Evolutionary conservation across 768 basidiomycete genomes (phyloP).

Genomic region (Auricularia auricula-judae): DNA sequence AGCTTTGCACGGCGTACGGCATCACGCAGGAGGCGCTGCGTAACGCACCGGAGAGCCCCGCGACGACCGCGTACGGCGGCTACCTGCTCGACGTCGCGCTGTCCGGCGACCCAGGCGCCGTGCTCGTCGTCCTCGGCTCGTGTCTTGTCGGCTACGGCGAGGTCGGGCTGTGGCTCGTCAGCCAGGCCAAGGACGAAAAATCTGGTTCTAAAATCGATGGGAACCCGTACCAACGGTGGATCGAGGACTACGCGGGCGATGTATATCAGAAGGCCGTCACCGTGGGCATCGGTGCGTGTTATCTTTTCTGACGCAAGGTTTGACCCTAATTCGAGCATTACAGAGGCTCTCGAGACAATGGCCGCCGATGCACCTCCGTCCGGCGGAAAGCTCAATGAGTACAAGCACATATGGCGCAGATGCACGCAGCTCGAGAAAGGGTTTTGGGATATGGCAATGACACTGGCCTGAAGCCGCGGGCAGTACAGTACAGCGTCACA

Average conservation of each 20-base stretch:
- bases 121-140: conserved; percentile 73
- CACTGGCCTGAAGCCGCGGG: conserved; percentile 7
- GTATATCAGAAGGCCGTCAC: conserved; percentile 64
- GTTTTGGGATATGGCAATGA: conserved; percentile 75
- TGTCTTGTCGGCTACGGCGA: conserved; percentile 91
- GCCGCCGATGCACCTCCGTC: conserved; percentile 57
- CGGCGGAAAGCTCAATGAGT: conserved; percentile 43
- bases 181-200: conserved; percentile 32
- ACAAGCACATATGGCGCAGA: conserved; percentile 61
- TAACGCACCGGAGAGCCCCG: conserved; percentile 49
- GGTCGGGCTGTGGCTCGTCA: conserved; percentile 66
- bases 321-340: conserved; percentile 1
- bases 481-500: not conserved
- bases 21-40: conserved; percentile 51
- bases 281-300: conserved; percentile 54
- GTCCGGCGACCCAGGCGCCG: conserved; percentile 56
- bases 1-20: conserved; percentile 62
- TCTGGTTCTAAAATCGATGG: conserved; percentile 44
- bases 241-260: conserved; percentile 67
- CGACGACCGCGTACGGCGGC: conserved; percentile 77
- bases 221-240: conserved; percentile 70
- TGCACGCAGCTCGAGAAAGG: conserved; percentile 69
- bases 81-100: conserved; percentile 74
- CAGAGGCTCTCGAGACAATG: conserved; percentile 65
- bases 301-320: not conserved